These are phyloP conservation scores for Sideroxylon spinosum DNA, from an alignment of 179 eudicot genomes.

Conservation along the genomic window DNA sequence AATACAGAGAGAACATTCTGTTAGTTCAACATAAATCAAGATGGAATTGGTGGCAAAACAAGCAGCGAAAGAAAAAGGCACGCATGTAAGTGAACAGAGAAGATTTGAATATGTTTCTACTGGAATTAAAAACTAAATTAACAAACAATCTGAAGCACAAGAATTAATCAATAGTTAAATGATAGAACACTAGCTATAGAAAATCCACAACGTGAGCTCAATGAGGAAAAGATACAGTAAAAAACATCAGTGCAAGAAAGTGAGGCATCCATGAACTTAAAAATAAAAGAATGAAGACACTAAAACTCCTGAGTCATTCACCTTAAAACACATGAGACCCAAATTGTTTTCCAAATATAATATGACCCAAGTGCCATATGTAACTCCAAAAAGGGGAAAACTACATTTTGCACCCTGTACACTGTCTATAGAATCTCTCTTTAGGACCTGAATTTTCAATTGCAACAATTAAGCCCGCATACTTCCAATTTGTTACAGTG, in stretches of 20 bases:
- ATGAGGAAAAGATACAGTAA: constrained; percentile 6
- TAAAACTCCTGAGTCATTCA: neutral
- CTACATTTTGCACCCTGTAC: no score
- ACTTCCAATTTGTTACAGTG: no score
- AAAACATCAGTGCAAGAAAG: neutral
- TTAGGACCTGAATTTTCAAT: no score
- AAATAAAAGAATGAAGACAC: neutral
- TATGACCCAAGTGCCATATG: no score
- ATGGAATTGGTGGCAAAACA: neutral
- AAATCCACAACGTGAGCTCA: neutral
- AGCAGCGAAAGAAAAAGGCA: neutral
- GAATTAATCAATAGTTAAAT: neutral
- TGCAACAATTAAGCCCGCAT: no score
- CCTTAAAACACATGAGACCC: no score
- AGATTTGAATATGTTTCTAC: neutral
- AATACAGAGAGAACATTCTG: neutral
- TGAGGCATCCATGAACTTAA: neutral
- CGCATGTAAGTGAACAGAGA: neutral
- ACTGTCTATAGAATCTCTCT: no score
- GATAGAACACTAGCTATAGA: neutral
- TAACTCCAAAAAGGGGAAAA: no score
- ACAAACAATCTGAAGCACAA: neutral
- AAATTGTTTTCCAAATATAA: no score
- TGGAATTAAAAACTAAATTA: neutral
- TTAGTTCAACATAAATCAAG: constrained; percentile 1